phyloP scores from a whole-genome alignment of 768 basidiomycete species.

The Leccinum obscurum region DNA sequence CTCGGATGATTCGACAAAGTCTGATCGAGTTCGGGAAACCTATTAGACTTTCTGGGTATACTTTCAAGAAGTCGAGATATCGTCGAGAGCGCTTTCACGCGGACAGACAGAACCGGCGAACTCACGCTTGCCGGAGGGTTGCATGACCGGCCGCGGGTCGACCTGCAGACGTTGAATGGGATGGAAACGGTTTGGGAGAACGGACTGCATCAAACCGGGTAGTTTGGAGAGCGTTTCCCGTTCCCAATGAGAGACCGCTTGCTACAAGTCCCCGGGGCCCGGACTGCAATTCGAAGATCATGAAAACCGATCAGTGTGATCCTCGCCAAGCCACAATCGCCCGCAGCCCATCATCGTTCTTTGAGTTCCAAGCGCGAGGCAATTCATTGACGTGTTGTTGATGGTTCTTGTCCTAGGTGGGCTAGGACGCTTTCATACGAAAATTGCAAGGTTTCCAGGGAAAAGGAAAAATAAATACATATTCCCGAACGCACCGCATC shows the following conservation, averaged over 20 bases:
- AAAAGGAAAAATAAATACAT: background rate
- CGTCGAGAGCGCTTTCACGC: background rate
- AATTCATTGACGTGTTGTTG: background rate
- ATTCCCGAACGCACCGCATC: background rate
- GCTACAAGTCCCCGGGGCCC: background rate
- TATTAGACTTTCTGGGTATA: background rate
- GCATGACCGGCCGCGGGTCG: background rate
- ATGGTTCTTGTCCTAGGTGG: background rate
- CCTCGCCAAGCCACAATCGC: background rate
- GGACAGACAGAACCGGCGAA: background rate
- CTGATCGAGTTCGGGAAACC: background rate
- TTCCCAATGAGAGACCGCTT: background rate
- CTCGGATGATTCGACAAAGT: background rate
- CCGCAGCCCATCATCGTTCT: too few species aligned
- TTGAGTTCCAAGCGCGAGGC: background rate
- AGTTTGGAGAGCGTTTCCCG: background rate
- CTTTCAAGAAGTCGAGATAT: background rate
- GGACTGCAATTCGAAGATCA: background rate
- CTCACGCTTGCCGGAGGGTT: background rate
- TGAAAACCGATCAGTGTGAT: background rate
- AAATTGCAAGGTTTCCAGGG: background rate
- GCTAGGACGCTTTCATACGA: background rate
- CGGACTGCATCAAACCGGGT: background rate
- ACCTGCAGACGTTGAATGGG: background rate
- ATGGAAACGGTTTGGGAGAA: background rate